These are phyloP conservation scores for Saccharomyces jurei DNA, from an alignment of 805 yeast species.

Conservation along the genomic window DNA sequence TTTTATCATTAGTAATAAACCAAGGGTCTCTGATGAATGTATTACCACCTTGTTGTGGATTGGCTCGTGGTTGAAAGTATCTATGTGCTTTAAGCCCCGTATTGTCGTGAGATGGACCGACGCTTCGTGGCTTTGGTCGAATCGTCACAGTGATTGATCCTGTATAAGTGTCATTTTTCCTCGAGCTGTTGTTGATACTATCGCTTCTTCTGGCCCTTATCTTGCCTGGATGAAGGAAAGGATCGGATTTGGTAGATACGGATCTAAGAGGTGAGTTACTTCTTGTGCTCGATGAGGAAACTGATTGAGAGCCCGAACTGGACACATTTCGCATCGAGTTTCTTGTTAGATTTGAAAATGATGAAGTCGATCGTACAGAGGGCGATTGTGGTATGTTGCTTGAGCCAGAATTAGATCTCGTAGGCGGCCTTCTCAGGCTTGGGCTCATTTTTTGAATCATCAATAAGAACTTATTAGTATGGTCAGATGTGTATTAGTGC, in stretches of 20 bases:
- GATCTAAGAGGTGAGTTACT: constrained; percentile 2
- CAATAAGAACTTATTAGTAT: neutral
- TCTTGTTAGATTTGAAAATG: constrained; percentile 12
- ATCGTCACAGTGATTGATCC: constrained; percentile 73
- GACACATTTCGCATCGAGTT: neutral
- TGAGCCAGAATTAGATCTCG: constrained; percentile 5
- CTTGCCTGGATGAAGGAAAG: constrained; percentile 2
- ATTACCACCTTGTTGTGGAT: neutral
- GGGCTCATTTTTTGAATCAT: constrained; percentile 22
- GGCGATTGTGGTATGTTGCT: constrained; percentile 14
- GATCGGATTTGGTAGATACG: constrained; percentile 3
- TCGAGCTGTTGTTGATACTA: neutral
- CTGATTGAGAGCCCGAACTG: constrained; percentile 1
- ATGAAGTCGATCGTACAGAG: constrained; percentile 13
- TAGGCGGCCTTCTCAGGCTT: constrained; percentile 14
- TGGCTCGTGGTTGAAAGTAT: constrained; percentile 6
- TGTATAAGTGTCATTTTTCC: constrained; percentile 35
- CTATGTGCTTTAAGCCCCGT: constrained; percentile 1
- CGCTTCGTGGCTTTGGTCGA: constrained; percentile 55
- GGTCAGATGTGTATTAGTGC: neutral
- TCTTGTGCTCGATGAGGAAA: constrained; percentile 1
- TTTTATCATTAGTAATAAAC: constrained; percentile 20
- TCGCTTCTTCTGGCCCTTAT: neutral
- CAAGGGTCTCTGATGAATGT: constrained; percentile 23
- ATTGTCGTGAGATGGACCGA: constrained; percentile 9